phyloP scores from a whole-genome alignment of 164 flowering plant species.

The Cinnamomum chago region DNA sequence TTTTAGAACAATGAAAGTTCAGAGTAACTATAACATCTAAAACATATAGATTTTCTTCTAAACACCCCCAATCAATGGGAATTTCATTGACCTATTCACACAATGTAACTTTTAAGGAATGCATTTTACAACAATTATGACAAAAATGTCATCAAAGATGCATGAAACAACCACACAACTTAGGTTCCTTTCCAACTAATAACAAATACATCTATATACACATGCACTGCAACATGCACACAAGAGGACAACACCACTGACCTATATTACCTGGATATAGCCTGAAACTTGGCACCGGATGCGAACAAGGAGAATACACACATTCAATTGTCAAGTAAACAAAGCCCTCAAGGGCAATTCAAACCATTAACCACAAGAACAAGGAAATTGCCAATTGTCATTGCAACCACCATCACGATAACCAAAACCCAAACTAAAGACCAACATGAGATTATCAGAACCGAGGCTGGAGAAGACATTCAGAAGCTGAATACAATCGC shows the following conservation, averaged over 20 bases:
- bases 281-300: not conserved
- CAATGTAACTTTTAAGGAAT: slow-evolving; percentile 20
- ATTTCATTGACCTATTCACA: slow-evolving; percentile 17
- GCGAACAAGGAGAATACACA: too few relatives aligned
- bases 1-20: slow-evolving; percentile 16
- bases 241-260: not conserved
- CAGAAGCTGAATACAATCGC: not conserved
- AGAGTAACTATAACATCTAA: slow-evolving; percentile 14
- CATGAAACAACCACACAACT: slow-evolving; percentile 1
- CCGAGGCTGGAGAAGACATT: not conserved
- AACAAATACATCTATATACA: slow-evolving; percentile 5
- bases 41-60: slow-evolving; percentile 23
- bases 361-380: not conserved
- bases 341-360: not conserved
- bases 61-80: slow-evolving; percentile 5
- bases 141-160: slow-evolving; percentile 15
- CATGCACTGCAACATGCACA: not conserved
- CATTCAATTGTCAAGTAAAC: not conserved
- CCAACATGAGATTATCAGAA: not conserved
- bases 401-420: slow-evolving; percentile 6
- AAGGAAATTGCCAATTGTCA: not conserved
- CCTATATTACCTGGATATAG: not conserved
- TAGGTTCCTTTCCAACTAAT: slow-evolving; percentile 14
- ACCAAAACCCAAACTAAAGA: not conserved
- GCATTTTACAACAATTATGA: slow-evolving; percentile 44